A percentile compares a stretch with the other conserved stretches of the same genome.
These are phyloP conservation scores for Kwoniella sp. DNA, from an alignment of 768 basidiomycete species.

Conservation along the genomic window DNA sequence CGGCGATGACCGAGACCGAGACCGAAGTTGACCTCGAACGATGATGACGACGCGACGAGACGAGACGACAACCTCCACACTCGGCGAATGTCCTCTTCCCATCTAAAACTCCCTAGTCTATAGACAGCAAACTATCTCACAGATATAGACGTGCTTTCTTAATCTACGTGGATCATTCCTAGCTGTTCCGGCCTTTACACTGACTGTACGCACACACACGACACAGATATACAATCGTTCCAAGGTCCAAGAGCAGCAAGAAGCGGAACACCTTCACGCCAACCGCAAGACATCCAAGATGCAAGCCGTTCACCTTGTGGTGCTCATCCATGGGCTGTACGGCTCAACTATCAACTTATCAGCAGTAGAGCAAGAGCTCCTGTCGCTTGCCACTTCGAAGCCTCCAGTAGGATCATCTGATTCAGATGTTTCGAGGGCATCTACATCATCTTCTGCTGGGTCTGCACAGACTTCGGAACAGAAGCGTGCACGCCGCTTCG, in stretches of 20 bases:
- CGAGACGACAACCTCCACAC: neutral
- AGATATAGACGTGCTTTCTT: too few relatives aligned
- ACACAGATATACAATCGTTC: too few relatives aligned
- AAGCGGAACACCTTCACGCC: too few relatives aligned
- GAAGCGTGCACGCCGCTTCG: too few relatives aligned
- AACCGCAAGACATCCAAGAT: neutral
- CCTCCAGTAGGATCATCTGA: neutral
- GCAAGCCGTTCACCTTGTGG: constrained; percentile 39
- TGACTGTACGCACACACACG: too few relatives aligned
- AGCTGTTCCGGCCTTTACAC: too few relatives aligned
- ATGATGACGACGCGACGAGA: neutral
- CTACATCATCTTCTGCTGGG: neutral
- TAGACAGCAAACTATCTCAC: too few relatives aligned
- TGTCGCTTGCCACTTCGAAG: neutral
- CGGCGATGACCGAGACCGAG: constrained; percentile 2
- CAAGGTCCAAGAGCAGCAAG: too few relatives aligned
- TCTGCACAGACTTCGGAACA: neutral
- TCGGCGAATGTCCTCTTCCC: too few relatives aligned
- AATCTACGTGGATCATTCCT: too few relatives aligned
- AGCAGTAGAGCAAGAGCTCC: constrained; percentile 34
- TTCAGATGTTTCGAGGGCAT: neutral
- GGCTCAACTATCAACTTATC: constrained; percentile 39
- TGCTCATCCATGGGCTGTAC: constrained; percentile 53
- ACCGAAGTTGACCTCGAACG: neutral
- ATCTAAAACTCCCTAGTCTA: too few relatives aligned